Percentiles rank a stretch among this genome's conserved stretches.
phyloP scores from a whole-genome alignment of 2,329 filamentous ascomycete genomes.

The Phialemonium atrogriseum region DNA sequence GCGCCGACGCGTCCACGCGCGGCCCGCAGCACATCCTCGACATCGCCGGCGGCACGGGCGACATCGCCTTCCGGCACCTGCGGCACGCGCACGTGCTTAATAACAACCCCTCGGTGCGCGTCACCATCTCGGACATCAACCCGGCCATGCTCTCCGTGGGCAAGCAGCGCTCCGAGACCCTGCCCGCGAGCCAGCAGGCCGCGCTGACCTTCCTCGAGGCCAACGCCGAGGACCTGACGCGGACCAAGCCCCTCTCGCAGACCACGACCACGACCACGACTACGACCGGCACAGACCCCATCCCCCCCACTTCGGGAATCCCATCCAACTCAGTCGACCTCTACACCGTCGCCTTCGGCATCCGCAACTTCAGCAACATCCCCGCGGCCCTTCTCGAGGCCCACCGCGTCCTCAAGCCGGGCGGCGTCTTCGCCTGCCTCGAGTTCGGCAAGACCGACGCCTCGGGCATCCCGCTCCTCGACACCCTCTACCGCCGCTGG shows the following conservation, averaged over 20 bases:
- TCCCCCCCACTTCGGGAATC: conserved; percentile 39
- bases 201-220: conserved; percentile 74
- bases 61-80: conserved; percentile 95
- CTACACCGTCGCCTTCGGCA: conserved; percentile 96
- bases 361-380: conserved; percentile 94
- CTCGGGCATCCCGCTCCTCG: conserved; percentile 67
- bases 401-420: conserved; percentile 81
- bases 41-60: conserved; percentile 92
- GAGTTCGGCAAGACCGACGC: conserved; percentile 86
- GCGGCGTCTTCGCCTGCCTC: conserved; percentile 91
- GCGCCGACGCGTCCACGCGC: conserved; percentile 31
- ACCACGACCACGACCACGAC: conserved; percentile 3
- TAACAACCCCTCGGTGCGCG: conserved; percentile 68
- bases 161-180: conserved; percentile 60
- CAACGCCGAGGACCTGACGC: conserved; percentile 68
- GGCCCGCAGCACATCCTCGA: conserved; percentile 72
- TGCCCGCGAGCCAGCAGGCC: conserved; percentile 45
- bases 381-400: conserved; percentile 75
- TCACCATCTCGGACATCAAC: conserved; percentile 96
- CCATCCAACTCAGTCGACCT: conserved; percentile 71
- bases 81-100: conserved; percentile 78
- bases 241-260: conserved; percentile 10
- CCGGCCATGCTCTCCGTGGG: conserved; percentile 88
- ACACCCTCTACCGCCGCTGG: conserved; percentile 89
- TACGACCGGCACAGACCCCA: conserved; percentile 6